Conservation (phyloP, 2,329 filamentous ascomycete genomes). For the Botrytis fragariae region DNA sequence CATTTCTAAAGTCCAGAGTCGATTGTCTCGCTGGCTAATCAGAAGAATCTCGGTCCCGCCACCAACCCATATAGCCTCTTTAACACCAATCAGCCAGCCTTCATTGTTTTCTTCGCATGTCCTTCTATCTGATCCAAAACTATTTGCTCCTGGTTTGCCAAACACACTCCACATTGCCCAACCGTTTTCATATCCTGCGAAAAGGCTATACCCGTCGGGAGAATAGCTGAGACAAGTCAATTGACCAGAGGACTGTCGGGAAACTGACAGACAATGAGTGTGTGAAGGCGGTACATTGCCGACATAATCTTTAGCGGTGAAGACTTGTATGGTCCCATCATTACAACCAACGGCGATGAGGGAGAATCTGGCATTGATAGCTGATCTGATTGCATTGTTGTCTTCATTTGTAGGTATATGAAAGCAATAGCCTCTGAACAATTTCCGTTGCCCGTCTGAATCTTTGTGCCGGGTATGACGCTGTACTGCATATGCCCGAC, state of each 20-base stretch:
- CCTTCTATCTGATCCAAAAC: slow-evolving; percentile 68
- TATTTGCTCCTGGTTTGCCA: slow-evolving; percentile 82
- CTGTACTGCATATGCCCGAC: slow-evolving; percentile 87
- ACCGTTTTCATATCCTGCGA: slow-evolving; percentile 86
- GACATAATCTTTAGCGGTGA: slow-evolving; percentile 87
- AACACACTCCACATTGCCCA: slow-evolving; percentile 99
- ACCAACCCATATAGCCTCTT: slow-evolving; percentile 79
- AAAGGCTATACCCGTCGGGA: slow-evolving; percentile 92
- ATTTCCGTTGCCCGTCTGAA: slow-evolving; percentile 48
- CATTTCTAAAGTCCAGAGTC: slow-evolving; percentile 86
- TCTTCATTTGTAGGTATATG: slow-evolving; percentile 64
- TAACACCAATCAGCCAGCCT: slow-evolving; percentile 78
- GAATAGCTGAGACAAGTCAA: slow-evolving; percentile 81
- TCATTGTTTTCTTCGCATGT: slow-evolving; percentile 69
- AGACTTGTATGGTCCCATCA: slow-evolving; percentile 81
- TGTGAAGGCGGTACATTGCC: slow-evolving; percentile 91
- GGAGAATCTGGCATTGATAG: slow-evolving; percentile 94
- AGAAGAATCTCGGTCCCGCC: slow-evolving; percentile 84
- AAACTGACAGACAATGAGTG: slow-evolving; percentile 67
- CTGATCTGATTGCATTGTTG: slow-evolving; percentile 66
- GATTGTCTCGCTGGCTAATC: slow-evolving; percentile 66
- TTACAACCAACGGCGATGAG: slow-evolving; percentile 82
- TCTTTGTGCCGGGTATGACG: slow-evolving; percentile 51
- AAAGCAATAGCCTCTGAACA: slow-evolving; percentile 91
- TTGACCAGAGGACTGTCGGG: slow-evolving; percentile 63